Percentiles rank a stretch among this genome's conserved stretches.
Conservation (phyloP, 2,329 filamentous ascomycete species). For the Lecanoromycetidae sp. region DNA sequence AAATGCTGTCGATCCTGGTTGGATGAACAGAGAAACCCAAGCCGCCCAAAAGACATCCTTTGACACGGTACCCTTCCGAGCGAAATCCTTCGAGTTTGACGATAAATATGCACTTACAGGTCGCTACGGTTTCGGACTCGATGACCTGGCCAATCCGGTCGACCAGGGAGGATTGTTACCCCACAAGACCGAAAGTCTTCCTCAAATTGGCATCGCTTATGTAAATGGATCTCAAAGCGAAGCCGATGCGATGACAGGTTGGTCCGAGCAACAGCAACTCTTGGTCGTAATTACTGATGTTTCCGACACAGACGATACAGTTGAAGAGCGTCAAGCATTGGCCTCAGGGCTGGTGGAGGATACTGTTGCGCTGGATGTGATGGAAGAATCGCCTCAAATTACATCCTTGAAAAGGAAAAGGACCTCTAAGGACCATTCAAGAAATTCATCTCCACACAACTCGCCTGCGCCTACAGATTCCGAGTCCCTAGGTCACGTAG, state of each 20-base stretch:
- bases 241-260: neutral
- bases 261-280: no score
- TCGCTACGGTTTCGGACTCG: conserved; percentile 8
- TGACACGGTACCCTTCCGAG: conserved; percentile 1
- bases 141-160: neutral
- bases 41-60: neutral
- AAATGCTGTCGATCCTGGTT: neutral
- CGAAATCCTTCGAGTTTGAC: conserved; percentile 4
- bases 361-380: neutral
- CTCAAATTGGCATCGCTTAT: neutral
- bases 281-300: no score
- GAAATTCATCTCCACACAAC: no score
- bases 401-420: no score
- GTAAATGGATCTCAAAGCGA: neutral
- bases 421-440: no score
- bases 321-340: neutral
- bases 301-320: neutral
- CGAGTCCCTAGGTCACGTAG: no score
- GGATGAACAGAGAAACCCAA: neutral
- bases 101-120: conserved; percentile 9
- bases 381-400: neutral
- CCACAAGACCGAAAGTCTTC: neutral
- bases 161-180: neutral
- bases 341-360: neutral
- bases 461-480: no score